Evolutionary conservation across 73 alveolate species (phyloP).

Genomic region (Paramecium sonneborni): DNA sequence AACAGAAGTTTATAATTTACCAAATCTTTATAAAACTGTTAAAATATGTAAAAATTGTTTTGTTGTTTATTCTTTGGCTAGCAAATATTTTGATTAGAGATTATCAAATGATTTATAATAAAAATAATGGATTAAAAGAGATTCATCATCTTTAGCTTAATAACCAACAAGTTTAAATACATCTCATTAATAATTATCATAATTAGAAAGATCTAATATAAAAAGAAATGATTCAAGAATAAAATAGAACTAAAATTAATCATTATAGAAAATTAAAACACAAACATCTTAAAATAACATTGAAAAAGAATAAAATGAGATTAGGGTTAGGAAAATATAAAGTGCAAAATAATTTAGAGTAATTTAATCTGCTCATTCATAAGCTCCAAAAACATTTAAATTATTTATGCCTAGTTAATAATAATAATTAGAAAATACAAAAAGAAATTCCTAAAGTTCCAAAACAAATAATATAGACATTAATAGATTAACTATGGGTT

Average conservation of each 20-base stretch:
- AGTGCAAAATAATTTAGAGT: slow-evolving; percentile 34
- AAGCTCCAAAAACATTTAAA: slow-evolving; percentile 40
- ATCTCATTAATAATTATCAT: neutral
- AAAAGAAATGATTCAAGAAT: neutral
- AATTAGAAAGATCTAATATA: neutral
- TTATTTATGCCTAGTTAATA: slow-evolving; percentile 15
- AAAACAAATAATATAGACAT: slow-evolving; percentile 18
- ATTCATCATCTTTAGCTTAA: slow-evolving; percentile 4
- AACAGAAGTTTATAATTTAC: slow-evolving; percentile 26
- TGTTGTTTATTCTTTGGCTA: slow-evolving; percentile 62
- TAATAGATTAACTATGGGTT: slow-evolving; percentile 47
- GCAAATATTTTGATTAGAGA: slow-evolving; percentile 63
- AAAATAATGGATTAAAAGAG: slow-evolving; percentile 5
- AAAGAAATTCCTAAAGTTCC: neutral
- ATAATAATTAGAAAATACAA: neutral
- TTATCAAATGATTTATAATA: slow-evolving; percentile 31
- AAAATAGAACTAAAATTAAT: neutral
- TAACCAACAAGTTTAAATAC: neutral
- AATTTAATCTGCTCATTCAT: neutral
- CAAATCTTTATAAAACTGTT: slow-evolving; percentile 46
- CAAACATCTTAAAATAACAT: neutral
- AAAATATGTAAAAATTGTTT: slow-evolving; percentile 64
- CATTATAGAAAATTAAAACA: neutral
- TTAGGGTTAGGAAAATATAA: neutral
- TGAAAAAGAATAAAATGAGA: neutral